Evolutionary conservation across 768 basidiomycete species (phyloP).

Genomic region (Terana coerulea): DNA sequence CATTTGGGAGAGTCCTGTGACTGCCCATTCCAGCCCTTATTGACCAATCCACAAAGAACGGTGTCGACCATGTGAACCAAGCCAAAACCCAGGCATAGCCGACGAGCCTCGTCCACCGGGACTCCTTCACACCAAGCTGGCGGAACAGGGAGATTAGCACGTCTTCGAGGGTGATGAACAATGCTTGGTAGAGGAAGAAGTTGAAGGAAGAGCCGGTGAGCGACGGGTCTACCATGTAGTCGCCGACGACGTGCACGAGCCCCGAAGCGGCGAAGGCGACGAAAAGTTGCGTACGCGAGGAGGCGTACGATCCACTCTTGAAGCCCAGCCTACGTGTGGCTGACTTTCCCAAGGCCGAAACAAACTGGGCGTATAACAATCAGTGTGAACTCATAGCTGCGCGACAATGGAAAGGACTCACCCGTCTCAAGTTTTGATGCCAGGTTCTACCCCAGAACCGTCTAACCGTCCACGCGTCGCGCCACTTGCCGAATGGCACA

Average conservation of each 20-base stretch:
- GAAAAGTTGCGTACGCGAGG: slow-evolving; percentile 19
- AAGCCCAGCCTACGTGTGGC: slow-evolving; percentile 8
- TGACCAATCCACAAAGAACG: slow-evolving; percentile 5
- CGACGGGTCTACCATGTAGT: slow-evolving; percentile 13
- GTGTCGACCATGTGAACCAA: slow-evolving; percentile 9
- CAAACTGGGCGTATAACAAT: slow-evolving; percentile 7
- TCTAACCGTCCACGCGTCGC: slow-evolving; percentile 19
- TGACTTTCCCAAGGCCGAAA: slow-evolving; percentile 11
- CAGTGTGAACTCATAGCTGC: background rate
- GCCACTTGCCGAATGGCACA: slow-evolving; percentile 15
- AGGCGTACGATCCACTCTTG: slow-evolving; percentile 12
- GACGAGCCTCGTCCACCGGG: background rate
- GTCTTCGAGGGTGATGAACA: slow-evolving; percentile 18
- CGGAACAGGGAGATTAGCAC: slow-evolving; percentile 3
- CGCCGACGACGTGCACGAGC: slow-evolving; percentile 15
- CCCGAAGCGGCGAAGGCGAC: slow-evolving; percentile 18
- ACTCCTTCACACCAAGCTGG: background rate
- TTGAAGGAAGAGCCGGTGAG: slow-evolving; percentile 12
- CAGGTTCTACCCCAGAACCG: slow-evolving; percentile 20
- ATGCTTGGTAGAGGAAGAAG: slow-evolving; percentile 17
- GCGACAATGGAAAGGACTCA: slow-evolving; percentile 5
- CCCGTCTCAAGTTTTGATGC: slow-evolving; percentile 20
- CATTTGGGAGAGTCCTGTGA: too few relatives aligned
- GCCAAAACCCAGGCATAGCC: slow-evolving; percentile 17
- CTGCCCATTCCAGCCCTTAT: background rate